Conservation (phyloP, 306 rosid species). For the Rosa rugosa region DNA sequence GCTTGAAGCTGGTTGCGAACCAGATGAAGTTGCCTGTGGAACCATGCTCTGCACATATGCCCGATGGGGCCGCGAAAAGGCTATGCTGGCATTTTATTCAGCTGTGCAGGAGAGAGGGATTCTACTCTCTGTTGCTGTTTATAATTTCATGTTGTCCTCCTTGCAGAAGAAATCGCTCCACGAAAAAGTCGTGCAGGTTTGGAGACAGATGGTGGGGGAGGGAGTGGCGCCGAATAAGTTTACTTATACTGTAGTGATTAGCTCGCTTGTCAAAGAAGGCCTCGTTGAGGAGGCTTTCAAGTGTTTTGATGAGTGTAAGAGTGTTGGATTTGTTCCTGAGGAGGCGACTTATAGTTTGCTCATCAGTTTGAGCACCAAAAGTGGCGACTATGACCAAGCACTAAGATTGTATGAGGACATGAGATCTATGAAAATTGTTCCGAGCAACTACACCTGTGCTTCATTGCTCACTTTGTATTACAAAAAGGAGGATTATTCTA, state of each 20-base stretch:
- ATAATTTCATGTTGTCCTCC: conserved; percentile 91
- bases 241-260: conserved; percentile 68
- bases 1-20: conserved; percentile 84
- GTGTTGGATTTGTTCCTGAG: conserved; percentile 65
- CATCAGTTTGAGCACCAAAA: conserved; percentile 61
- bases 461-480: conserved; percentile 81
- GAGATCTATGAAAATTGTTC: conserved; percentile 60
- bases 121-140: conserved; percentile 62
- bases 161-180: conserved; percentile 93
- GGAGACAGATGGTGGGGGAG: conserved; percentile 68
- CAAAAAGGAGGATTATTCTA: conserved; percentile 75
- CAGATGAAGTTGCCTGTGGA: conserved; percentile 94
- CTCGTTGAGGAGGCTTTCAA: conserved; percentile 58
- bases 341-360: conserved; percentile 75
- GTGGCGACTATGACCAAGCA: conserved; percentile 56
- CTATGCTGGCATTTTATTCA: conserved; percentile 85
- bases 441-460: conserved; percentile 87
- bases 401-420: conserved; percentile 69
- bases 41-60: conserved; percentile 96
- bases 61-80: conserved; percentile 90
- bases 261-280: conserved; percentile 65
- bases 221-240: conserved; percentile 59
- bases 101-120: conserved; percentile 72
- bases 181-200: conserved; percentile 51
- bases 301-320: conserved; percentile 61